A percentile compares a stretch with the other conserved stretches of the same genome.
Conservation (phyloP, 1,284 basidiomycete genomes). For the Fomitopsis betulina region DNA sequence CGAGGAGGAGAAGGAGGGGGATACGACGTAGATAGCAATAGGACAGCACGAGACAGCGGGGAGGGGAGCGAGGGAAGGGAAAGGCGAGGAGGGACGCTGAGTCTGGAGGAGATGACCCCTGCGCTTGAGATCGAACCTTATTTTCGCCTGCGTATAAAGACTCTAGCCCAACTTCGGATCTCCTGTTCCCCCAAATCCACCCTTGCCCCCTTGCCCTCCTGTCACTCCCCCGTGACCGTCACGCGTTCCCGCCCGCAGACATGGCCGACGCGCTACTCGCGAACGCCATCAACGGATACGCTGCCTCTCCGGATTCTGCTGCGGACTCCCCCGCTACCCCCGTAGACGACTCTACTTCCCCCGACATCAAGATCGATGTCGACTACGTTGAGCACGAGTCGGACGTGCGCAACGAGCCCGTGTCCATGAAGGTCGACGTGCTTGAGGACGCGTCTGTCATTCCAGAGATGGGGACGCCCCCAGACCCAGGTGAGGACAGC, state of each 20-base stretch:
- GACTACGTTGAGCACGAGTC: slow-evolving; percentile 58
- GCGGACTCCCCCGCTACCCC: slow-evolving; percentile 59
- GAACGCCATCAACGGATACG: slow-evolving; percentile 44
- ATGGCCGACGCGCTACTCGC: slow-evolving; percentile 30
- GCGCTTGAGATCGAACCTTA: slow-evolving; percentile 78
- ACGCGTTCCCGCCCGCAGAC: slow-evolving; percentile 29
- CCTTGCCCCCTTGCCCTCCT: slow-evolving; percentile 32
- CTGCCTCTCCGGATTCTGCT: slow-evolving; percentile 32
- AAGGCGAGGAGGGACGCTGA: slow-evolving; percentile 18
- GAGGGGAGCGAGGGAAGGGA: slow-evolving; percentile 8
- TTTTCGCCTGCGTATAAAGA: slow-evolving; percentile 73
- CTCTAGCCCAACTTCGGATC: slow-evolving; percentile 61
- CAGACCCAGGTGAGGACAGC: slow-evolving; percentile 43
- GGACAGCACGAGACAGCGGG: slow-evolving; percentile 5
- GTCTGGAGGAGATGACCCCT: slow-evolving; percentile 37
- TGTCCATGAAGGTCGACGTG: slow-evolving; percentile 38
- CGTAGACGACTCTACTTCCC: slow-evolving; percentile 40
- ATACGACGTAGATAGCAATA: slow-evolving; percentile 35
- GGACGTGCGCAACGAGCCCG: slow-evolving; percentile 56
- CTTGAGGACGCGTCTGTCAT: slow-evolving; percentile 39
- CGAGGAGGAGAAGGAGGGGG: slow-evolving; percentile 52
- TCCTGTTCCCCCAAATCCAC: slow-evolving; percentile 68
- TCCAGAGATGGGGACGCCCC: slow-evolving; percentile 38
- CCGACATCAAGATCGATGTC: slow-evolving; percentile 56
- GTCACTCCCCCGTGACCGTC: slow-evolving; percentile 36